phyloP scores from a whole-genome alignment of 176 grass and related monocot genomes.

The Juncus inflexus region DNA sequence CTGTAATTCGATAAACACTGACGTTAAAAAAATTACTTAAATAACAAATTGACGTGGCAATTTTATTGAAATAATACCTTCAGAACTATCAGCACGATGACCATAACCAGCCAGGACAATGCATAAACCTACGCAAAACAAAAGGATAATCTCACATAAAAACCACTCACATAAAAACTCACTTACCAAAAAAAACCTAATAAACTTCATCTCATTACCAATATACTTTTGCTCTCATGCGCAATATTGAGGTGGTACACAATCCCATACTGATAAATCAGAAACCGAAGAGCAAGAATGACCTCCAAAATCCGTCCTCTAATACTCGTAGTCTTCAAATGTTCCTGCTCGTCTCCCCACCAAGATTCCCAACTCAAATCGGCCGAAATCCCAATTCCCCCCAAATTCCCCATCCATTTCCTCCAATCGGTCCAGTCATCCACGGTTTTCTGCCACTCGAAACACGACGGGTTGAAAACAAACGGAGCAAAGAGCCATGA shows the following conservation, averaged over 20 bases:
- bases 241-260: constrained; percentile 91
- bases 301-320: constrained; percentile 76
- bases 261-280: constrained; percentile 97
- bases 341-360: constrained; percentile 77
- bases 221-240: constrained; percentile 50
- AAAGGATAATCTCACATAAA: neutral
- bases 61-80: constrained; percentile 53
- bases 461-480: constrained; percentile 87
- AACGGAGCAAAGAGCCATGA: constrained; percentile 93
- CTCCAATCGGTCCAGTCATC: constrained; percentile 93
- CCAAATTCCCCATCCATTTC: constrained; percentile 77
- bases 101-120: constrained; percentile 93
- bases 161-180: neutral
- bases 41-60: neutral
- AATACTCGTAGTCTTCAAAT: constrained; percentile 63
- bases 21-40: constrained; percentile 10
- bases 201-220: constrained; percentile 41
- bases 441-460: constrained; percentile 89
- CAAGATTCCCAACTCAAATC: constrained; percentile 93
- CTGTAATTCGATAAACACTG: constrained; percentile 37
- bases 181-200: neutral
- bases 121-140: constrained; percentile 64
- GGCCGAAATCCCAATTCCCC: constrained; percentile 64
- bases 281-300: constrained; percentile 75
- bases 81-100: constrained; percentile 68